Base-by-base conservation (phyloP, 2,329 filamentous ascomycete species). In the Penicillium concentricum region DNA sequence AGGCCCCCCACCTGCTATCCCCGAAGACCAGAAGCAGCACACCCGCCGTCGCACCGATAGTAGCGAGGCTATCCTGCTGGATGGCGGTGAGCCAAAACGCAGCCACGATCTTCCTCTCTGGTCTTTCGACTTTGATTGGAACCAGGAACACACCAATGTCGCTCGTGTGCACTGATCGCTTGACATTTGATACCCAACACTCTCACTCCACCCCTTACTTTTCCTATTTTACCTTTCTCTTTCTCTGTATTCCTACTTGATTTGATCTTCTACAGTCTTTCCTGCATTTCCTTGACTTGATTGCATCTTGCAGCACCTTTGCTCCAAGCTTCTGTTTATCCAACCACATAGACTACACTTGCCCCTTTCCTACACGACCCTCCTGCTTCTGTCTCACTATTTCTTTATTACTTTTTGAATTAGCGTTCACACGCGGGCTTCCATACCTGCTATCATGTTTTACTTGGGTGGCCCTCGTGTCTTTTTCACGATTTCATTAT, bases 41-140 rank as follows among this genome's bases (percentile, higher is more conserved):
- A 73, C 75, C 16, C 67, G 74, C 37, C 71, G 74, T 45, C 71
- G 74, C 30, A 78, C 76, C 0, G 72, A 76, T 58, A 78, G 75
- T 60, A 77, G 75, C 54, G 76, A 79, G 64, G 77, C 78, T 55
- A 79, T 82, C 46, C 72, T 76, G 48, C 67, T 78, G 43, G 75
- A 75, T 22, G 72, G 75, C 2, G 76, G 78, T 4, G 79, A 80
- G 30, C 80, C 82, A 60, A 79, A 76, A 42, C 84, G 85, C 79
- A 84, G 86, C 49, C 65, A 82, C 12, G 79, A 79, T 5, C 76
- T 80, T 52, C 74, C 75, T 5, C 65, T 76, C 26, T 78, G 76
- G 76, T 60, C 64, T 6, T 65, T 66, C 28, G 66, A 73, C 44
- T 61, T 73, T 55, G 66, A 74, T 42, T 70, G 74, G 73, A 67